Conservation (phyloP, 2,329 filamentous ascomycete genomes). For the Aspergillus tanneri region DNA sequence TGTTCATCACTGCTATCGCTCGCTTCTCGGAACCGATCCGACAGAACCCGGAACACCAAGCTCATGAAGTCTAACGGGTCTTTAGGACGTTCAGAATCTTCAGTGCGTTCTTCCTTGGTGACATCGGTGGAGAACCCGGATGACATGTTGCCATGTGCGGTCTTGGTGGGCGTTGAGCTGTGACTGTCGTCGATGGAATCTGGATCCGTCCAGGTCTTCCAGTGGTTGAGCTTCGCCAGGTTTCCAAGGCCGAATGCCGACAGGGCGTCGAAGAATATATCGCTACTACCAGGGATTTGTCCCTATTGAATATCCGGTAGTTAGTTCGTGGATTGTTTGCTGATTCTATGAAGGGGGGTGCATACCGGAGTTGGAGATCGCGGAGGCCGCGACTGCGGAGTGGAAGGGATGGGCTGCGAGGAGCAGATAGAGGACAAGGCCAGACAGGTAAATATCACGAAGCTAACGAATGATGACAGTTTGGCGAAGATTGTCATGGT, state of each 20-base stretch:
- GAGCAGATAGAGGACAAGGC: conserved; percentile 7
- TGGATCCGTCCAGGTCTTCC: conserved; percentile 4
- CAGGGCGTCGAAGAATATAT: conserved; percentile 19
- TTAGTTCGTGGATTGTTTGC: conserved; percentile 1
- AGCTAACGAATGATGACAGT: conserved; percentile 6
- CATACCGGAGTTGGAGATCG: conserved; percentile 11
- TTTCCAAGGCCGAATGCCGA: conserved; percentile 17
- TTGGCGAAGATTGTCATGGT: conserved; percentile 9
- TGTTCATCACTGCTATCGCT: conserved; percentile 33
- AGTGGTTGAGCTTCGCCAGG: conserved; percentile 7
- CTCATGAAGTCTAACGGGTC: conserved; percentile 23
- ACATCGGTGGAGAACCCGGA: background rate
- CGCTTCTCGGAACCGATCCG: conserved; percentile 19
- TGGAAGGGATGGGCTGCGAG: conserved; percentile 5
- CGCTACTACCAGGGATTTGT: conserved; percentile 22
- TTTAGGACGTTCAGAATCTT: conserved; percentile 3
- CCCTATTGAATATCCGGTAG: conserved; percentile 13
- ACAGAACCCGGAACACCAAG: conserved; percentile 19
- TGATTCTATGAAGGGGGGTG: background rate
- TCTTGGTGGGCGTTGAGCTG: conserved; percentile 1
- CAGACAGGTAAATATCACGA: conserved; percentile 8
- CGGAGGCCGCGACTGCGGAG: background rate
- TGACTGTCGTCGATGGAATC: conserved; percentile 8
- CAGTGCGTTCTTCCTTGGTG: conserved; percentile 6
- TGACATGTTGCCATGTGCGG: background rate